Conservation (phyloP, 179 eudicot genomes). For the Heliamphora pulchella region DNA sequence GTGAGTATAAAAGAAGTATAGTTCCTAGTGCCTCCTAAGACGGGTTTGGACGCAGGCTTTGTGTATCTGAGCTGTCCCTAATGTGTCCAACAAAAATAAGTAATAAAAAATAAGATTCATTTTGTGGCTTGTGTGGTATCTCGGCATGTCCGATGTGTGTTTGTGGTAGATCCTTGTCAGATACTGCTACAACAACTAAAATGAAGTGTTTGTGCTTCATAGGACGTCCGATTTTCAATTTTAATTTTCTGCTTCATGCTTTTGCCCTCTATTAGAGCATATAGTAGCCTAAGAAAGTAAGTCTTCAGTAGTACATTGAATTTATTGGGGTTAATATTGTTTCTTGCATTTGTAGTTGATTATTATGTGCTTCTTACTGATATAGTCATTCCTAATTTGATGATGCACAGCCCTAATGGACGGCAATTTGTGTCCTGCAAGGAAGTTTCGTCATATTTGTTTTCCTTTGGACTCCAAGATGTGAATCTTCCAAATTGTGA, state of each 20-base stretch:
- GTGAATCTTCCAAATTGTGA: constrained; percentile 23
- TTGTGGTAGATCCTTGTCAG: no score
- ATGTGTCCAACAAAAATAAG: no score
- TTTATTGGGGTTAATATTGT: background rate
- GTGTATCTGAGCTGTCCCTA: no score
- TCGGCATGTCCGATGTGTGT: no score
- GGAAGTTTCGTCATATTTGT: constrained; percentile 76
- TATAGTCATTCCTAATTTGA: constrained; percentile 19
- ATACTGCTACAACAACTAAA: no score
- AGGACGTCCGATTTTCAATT: background rate
- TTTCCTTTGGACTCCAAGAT: constrained; percentile 50
- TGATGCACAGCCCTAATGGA: constrained; percentile 73
- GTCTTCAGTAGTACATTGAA: background rate
- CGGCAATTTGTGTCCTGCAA: constrained; percentile 75
- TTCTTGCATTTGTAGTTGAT: constrained; percentile 2
- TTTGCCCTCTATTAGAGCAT: background rate
- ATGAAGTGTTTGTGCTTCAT: no score
- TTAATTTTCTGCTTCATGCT: background rate
- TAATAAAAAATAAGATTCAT: no score
- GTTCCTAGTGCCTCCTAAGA: no score
- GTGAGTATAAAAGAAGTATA: no score
- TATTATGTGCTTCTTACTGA: constrained; percentile 22
- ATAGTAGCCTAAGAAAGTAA: background rate
- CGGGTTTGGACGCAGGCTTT: no score
- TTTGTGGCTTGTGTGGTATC: no score